A percentile compares a stretch with the other conserved stretches of the same genome.
Conservation (phyloP, 2,329 filamentous ascomycete species). For the Fusarium illudens region DNA sequence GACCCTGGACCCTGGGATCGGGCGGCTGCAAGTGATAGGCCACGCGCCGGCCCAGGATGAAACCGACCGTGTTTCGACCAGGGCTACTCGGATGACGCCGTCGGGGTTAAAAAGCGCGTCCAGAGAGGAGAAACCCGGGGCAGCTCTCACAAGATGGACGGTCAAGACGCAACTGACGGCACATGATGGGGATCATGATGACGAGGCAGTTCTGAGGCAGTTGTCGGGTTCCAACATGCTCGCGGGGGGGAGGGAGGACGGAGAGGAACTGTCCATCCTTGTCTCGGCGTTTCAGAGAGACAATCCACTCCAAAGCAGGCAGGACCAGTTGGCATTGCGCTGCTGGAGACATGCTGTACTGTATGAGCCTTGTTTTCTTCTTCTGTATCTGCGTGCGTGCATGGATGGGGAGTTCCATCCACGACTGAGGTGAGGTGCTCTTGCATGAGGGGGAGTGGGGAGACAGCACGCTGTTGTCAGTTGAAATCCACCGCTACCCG, state of each 20-base stretch:
- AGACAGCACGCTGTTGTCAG: conserved; percentile 8
- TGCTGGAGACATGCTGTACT: not conserved
- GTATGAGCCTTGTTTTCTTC: not conserved
- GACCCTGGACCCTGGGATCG: conserved; percentile 38
- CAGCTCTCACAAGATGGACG: conserved; percentile 1
- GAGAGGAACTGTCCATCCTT: not conserved
- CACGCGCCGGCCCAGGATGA: conserved; percentile 35
- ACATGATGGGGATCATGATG: conserved; percentile 11
- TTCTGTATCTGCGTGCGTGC: not conserved
- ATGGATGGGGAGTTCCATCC: not conserved
- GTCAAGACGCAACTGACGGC: not conserved
- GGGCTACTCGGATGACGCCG: conserved; percentile 34
- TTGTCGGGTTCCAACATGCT: not conserved
- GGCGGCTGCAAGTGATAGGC: conserved; percentile 42
- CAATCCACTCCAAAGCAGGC: not conserved
- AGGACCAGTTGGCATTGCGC: not conserved
- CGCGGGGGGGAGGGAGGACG: not conserved
- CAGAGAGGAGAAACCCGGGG: conserved; percentile 9
- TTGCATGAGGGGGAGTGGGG: conserved; percentile 8
- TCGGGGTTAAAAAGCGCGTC: conserved; percentile 26
- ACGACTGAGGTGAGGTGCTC: not conserved
- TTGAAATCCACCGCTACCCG: conserved; percentile 1
- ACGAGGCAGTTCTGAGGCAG: not conserved
- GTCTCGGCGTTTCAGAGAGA: not conserved
- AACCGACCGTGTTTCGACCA: conserved; percentile 43